Evolutionary conservation across 1,284 basidiomycete species (phyloP).

Genomic region (Hymenochaete sp.): DNA sequence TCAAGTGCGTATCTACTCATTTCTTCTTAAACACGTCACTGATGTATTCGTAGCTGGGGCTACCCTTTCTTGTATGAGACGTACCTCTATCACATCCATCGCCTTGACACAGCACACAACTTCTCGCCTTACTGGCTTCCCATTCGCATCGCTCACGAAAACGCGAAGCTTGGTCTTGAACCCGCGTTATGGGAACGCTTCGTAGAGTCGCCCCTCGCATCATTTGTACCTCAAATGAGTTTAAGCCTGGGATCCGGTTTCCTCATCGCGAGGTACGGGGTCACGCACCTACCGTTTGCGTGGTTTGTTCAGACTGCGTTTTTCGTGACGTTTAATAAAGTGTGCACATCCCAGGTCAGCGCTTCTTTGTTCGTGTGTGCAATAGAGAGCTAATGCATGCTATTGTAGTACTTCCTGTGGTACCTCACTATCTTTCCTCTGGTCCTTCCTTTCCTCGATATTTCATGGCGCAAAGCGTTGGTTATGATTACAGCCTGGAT

Average conservation of each 20-base stretch:
- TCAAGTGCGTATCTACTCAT: slow-evolving; percentile 52
- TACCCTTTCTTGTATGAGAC: slow-evolving; percentile 86
- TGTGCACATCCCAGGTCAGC: slow-evolving; percentile 90
- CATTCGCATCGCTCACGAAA: slow-evolving; percentile 66
- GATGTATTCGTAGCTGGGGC: slow-evolving; percentile 66
- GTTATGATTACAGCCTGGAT: slow-evolving; percentile 60
- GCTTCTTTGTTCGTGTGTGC: slow-evolving; percentile 3
- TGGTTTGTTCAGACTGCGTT: slow-evolving; percentile 88
- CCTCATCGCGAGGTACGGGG: slow-evolving; percentile 42
- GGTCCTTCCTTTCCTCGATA: slow-evolving; percentile 56
- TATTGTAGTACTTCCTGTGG: slow-evolving; percentile 90
- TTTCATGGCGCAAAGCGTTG: slow-evolving; percentile 39
- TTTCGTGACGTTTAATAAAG: slow-evolving; percentile 96
- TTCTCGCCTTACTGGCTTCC: slow-evolving; percentile 97
- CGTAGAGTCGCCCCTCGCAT: slow-evolving; percentile 55
- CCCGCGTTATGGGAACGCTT: slow-evolving; percentile 37
- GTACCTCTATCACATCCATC: slow-evolving; percentile 86
- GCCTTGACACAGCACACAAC: slow-evolving; percentile 95
- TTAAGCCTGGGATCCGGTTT: slow-evolving; percentile 62
- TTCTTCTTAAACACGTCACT: slow-evolving; percentile 6
- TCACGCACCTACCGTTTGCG: slow-evolving; percentile 55
- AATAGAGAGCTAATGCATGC: slow-evolving; percentile 1
- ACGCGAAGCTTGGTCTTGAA: slow-evolving; percentile 17
- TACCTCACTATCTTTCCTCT: slow-evolving; percentile 88
- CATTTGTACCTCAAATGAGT: slow-evolving; percentile 68